Evolutionary conservation across 192 early-diverging fungal genomes (phyloP), one percentile per base, ranked within the genome.

Genomic region (Backusella australiensis): DNA sequence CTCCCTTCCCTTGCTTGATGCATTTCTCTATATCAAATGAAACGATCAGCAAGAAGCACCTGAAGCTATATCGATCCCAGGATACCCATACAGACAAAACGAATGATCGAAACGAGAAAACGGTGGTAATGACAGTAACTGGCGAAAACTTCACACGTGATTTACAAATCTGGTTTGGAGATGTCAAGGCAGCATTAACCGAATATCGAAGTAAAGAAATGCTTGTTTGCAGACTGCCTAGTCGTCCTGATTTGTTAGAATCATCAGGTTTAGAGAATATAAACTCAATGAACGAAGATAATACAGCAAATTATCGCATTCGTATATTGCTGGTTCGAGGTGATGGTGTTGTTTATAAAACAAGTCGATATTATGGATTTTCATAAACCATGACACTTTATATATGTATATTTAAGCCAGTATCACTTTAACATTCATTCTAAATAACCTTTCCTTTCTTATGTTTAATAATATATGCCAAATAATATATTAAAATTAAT

Each of bases 111-210:
- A 29, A 29, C 29, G 56, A 63, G 17, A 69, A 41, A 21, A 85
- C 84, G 59, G 71, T 92, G 70, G 89, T 86, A 29, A 78, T 72
- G 42, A 46, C 42, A 23, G 4, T 92, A 35, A 85, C 87, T 53
- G 92, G 92, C 4, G 79, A 90, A 38, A 90, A 91, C 53, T 93
- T 92, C 74, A 77, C 84, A 1, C 89, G 86, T 1, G 90, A 92
- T 69, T 81, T 93, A 82, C 85, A 84, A 5, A 89, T 93, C n/a
- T 85, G 87, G 84, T 93, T 93, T 34, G 75, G 75, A 32, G 69
- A 77, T 41, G 38, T 77, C 0, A 46, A 49, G 2, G 49, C 75
- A n/a, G 39, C 75, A n/a, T 71, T 38, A 14, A 69, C 67, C n/a
- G 75, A 77, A 66, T 77, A 78, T 52, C 82, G 86, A 23, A 84